Conservation (phyloP, 352 stramenopile genomes). For the Pythium vanterpoolii region DNA sequence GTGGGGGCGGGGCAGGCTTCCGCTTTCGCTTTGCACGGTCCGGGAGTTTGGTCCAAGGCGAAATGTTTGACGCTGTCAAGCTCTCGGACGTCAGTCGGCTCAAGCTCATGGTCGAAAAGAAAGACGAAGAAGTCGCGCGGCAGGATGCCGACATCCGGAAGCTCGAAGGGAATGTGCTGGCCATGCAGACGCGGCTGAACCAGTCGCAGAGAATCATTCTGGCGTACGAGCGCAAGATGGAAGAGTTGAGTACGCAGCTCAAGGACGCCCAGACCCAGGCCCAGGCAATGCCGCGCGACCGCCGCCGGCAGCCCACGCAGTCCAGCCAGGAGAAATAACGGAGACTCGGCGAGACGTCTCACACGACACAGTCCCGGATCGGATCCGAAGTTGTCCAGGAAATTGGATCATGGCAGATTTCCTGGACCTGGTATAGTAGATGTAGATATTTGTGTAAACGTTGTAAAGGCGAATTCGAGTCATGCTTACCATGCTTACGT, state of each 20-base stretch:
- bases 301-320: not conserved
- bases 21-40: conserved; percentile 68
- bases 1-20: conserved; percentile 37
- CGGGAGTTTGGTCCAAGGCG: conserved; percentile 64
- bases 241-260: conserved; percentile 60
- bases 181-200: conserved; percentile 59
- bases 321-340: not conserved
- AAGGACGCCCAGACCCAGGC: conserved; percentile 42
- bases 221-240: conserved; percentile 71
- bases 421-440: too few relatives aligned
- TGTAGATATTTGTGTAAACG: too few relatives aligned
- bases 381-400: too few relatives aligned
- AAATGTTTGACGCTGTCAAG: conserved; percentile 83
- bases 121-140: conserved; percentile 60
- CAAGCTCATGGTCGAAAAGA: conserved; percentile 61
- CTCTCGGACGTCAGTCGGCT: conserved; percentile 70
- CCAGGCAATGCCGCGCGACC: conserved; percentile 6
- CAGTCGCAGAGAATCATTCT: conserved; percentile 65
- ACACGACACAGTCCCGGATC: too few relatives aligned
- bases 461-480: too few relatives aligned
- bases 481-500: too few relatives aligned
- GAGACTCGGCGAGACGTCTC: not conserved
- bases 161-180: conserved; percentile 60
- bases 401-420: too few relatives aligned
- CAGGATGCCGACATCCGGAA: conserved; percentile 68